Evolutionary conservation across 2,329 filamentous ascomycete genomes (phyloP), one percentile per base, ranked within the genome.

Genomic region (Colletotrichum falcatum): DNA sequence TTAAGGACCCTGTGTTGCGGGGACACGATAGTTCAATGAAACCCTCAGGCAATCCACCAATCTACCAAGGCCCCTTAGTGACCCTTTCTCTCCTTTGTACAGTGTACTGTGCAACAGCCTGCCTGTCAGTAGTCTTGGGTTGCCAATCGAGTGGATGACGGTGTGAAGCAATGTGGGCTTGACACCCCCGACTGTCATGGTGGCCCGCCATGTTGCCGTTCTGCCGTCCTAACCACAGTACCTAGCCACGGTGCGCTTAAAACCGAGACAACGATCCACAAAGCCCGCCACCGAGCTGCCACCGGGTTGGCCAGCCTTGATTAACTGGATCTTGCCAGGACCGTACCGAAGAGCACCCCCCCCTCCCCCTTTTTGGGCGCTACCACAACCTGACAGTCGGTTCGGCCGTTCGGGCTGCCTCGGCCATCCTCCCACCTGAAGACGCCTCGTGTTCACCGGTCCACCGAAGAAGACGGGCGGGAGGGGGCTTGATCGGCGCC

Each of bases 231-330:
- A 46, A 46, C 44, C n/a, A 23, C 44, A 46, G 44, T 28, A 16
- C 20, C 9, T 6, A 39, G 6, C 51, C 61, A 58, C 35, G 39
- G 26, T 61, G 49, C 49, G 42, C 42, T 35, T 30, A 49, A 35
- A 18, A 58, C 64, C 51, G 37, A 58, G 20, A 39, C 49, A 70
- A 70, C 26, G 63, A 70, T 70, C 63, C 58, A 64, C 67, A 39
- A 44, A 42, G 49, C 42, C 49, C 55, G 66, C 66, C 42, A 51
- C 26, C 9, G 26, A 30, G 3, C 23, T 33, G 20, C 23, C 7
- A 61, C 62, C 33, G 60, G 62, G 66, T 66, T 67, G 63, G 67
- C 63, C 67, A 70, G 67, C 64, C 67, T 67, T 70, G 67, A 62
- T 67, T 67, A 58, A 70, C 14, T 70, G 64, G 63, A 70, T 70